Evolutionary conservation across 176 grass and related monocot species (phyloP).

Genomic region (Neostapfia colusana): DNA sequence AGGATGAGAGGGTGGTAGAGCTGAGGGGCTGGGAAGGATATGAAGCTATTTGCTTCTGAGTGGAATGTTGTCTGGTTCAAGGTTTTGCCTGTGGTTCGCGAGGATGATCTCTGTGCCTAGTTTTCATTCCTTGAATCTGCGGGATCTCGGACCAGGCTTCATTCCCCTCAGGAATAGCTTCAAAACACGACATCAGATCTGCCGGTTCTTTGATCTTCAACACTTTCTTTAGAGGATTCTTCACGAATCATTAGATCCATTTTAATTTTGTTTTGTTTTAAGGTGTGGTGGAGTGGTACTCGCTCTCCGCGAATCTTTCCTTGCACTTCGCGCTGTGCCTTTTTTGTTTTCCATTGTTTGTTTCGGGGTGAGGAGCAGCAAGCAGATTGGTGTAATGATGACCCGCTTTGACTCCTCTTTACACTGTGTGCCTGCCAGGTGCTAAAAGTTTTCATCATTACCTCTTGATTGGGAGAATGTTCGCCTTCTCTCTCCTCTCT

Average conservation of each 20-base stretch:
- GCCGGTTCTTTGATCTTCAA: background rate
- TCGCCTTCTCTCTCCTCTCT: slow-evolving; percentile 38
- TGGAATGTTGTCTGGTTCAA: slow-evolving; percentile 99
- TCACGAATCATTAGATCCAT: background rate
- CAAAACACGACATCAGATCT: slow-evolving; percentile 29
- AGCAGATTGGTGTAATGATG: slow-evolving; percentile 77
- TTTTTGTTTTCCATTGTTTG: slow-evolving; percentile 18
- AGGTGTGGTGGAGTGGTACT: background rate
- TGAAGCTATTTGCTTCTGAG: slow-evolving; percentile 84
- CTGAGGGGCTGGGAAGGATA: slow-evolving; percentile 25
- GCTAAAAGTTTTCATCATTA: slow-evolving; percentile 71
- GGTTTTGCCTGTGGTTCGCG: slow-evolving; percentile 40
- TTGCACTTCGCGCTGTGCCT: slow-evolving; percentile 17
- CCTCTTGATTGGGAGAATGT: slow-evolving; percentile 54
- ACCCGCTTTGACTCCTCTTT: slow-evolving; percentile 50
- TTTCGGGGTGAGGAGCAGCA: slow-evolving; percentile 24
- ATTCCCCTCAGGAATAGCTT: slow-evolving; percentile 93
- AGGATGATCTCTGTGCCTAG: background rate
- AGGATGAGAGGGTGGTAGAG: too few species aligned
- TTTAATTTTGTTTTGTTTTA: background rate
- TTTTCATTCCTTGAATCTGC: slow-evolving; percentile 1
- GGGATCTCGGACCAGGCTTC: slow-evolving; percentile 99
- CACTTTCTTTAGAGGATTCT: background rate
- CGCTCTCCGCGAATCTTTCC: background rate
- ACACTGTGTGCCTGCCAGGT: slow-evolving; percentile 46